These are phyloP conservation scores for Saposhnikovia divaricata DNA, from an alignment of 129 eudicot species.

Conservation along the genomic window DNA sequence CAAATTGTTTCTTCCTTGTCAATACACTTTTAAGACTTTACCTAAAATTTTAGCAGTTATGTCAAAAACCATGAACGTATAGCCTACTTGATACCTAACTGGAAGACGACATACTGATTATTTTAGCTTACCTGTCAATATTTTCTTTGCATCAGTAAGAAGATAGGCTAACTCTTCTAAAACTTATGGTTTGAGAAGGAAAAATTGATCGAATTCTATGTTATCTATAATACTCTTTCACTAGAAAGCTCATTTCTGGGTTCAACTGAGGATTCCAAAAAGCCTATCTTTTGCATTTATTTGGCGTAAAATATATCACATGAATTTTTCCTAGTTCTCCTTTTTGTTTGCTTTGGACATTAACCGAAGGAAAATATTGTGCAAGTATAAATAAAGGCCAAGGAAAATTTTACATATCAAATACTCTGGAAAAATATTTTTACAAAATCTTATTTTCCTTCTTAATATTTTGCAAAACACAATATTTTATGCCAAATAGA, in stretches of 20 bases:
- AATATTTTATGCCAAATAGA: not conserved
- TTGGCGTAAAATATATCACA: not conserved
- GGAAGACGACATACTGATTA: not conserved
- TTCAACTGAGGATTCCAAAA: not conserved
- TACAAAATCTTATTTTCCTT: not conserved
- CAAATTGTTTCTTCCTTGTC: not conserved
- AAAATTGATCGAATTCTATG: not conserved
- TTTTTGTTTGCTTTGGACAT: not conserved
- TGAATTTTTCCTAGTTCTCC: not conserved
- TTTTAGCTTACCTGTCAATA: not conserved
- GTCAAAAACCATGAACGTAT: not conserved
- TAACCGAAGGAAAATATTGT: not conserved
- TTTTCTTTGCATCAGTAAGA: not conserved
- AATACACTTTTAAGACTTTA: not conserved
- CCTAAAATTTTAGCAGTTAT: not conserved
- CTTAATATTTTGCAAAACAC: not conserved
- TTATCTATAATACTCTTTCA: not conserved
- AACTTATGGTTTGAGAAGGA: not conserved
- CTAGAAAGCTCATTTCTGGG: not conserved
- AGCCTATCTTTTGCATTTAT: not conserved
- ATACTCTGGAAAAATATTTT: too few relatives aligned
- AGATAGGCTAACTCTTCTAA: not conserved
- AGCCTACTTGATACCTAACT: not conserved
- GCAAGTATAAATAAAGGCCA: not conserved
- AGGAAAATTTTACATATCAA: not conserved